These are phyloP conservation scores for Spiromastix sp. DNA, from an alignment of 2,329 filamentous ascomycete species.

Conservation along the genomic window DNA sequence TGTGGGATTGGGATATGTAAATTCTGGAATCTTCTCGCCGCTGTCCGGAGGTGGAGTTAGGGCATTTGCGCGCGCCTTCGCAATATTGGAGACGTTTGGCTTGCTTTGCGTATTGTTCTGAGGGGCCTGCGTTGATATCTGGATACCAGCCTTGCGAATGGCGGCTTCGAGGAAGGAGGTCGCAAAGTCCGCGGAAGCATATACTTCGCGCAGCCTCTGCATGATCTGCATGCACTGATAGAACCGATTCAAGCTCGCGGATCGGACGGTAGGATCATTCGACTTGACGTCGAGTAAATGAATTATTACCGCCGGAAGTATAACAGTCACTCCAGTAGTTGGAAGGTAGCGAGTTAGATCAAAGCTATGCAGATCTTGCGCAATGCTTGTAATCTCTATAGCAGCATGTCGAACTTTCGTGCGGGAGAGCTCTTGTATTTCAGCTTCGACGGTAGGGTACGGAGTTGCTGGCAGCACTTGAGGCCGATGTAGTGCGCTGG, in stretches of 20 bases:
- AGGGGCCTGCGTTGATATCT: conserved; percentile 43
- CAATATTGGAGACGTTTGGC: conserved; percentile 3
- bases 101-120: conserved; percentile 7
- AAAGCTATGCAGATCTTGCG: conserved; percentile 61
- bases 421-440: conserved; percentile 73
- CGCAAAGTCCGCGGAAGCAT: conserved; percentile 91
- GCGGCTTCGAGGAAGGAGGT: conserved; percentile 89
- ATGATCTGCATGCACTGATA: conserved; percentile 88
- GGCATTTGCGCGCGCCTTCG: conserved; percentile 19
- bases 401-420: conserved; percentile 75
- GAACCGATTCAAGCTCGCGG: conserved; percentile 68
- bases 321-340: conserved; percentile 81
- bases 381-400: conserved; percentile 74
- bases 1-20: conserved; percentile 24
- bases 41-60: conserved; percentile 33
- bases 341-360: conserved; percentile 71
- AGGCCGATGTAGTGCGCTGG: conserved; percentile 82
- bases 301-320: conserved; percentile 87
- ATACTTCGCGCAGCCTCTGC: conserved; percentile 76
- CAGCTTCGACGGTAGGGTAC: conserved; percentile 44
- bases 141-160: conserved; percentile 75
- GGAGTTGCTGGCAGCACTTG: conserved; percentile 74
- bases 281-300: conserved; percentile 89
- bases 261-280: conserved; percentile 58
- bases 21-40: conserved; percentile 28